Base-by-base conservation (phyloP, 176 grass and related monocot genomes). In the Musa schizocarpa region DNA sequence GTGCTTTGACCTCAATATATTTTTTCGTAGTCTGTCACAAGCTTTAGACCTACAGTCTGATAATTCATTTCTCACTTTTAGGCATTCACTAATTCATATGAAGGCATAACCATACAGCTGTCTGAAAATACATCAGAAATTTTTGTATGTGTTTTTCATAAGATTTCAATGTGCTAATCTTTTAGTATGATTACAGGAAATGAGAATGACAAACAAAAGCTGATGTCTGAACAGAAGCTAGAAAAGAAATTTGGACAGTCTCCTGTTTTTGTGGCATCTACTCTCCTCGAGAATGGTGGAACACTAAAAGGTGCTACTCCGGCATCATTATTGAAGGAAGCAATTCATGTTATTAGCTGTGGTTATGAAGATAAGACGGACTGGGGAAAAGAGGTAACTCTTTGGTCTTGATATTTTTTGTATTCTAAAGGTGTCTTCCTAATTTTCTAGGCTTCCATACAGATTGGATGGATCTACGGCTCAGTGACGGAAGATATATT, bases 401-500 rank as follows among this genome's bases (percentile, higher is more conserved):
- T 16, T 63, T 54, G 2, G 52, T 49, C 63, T 61, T 8, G 8
- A 19, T 59, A 10, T 72, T 67, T 24, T 54, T 52, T 54, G 56
- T 2, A 53, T n/a, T 3, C n/a, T 17, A 29, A 9, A 74, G 23
- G 10, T 55, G 7, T 19, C 11, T 56, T 10, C 19, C 11, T 74
- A 57, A 79, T 81, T 73, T 54, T 50, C 22, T 58, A 23, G 54
- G 51, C 3, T 76, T 65, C 19, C 6, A 0, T 87, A 72, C 76
- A 90, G 88, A 81, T 90, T 87, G 88, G 88, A 21, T 90, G 88
- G 88, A 90, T 90, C 57, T 90, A 90, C 77, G 88, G 88, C 57
- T 90, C 88, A 54, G 86, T 90, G 54, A 90, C 88, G 34, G 88
- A 90, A 77, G 88, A 90, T 85, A 90, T 90, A 59, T 76, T 90